Percentiles rank a stretch among this genome's conserved stretches.
These are phyloP conservation scores for Botrytis galanthina DNA, from an alignment of 2,329 filamentous ascomycete genomes.

Conservation along the genomic window DNA sequence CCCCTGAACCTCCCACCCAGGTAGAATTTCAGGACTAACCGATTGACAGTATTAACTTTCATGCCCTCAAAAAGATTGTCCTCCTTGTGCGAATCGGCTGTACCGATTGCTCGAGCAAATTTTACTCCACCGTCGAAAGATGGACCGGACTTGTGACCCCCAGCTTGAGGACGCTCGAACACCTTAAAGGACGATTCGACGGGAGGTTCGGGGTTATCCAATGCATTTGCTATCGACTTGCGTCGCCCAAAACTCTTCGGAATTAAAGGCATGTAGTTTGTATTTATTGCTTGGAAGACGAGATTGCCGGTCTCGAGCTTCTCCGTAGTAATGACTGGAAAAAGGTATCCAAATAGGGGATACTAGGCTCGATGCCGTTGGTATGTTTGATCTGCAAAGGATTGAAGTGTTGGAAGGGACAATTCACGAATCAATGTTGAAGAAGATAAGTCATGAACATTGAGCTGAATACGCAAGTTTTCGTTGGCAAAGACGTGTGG, in stretches of 20 bases:
- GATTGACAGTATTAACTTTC: constrained; percentile 33
- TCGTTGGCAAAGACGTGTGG: constrained; percentile 9
- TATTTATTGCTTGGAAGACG: constrained; percentile 23
- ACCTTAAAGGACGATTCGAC: constrained; percentile 38
- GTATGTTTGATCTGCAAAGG: constrained; percentile 9
- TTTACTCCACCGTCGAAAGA: constrained; percentile 39
- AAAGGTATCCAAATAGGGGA: constrained; percentile 9
- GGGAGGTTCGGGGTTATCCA: constrained; percentile 32
- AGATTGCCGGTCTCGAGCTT: constrained; percentile 18
- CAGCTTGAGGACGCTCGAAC: constrained; percentile 36
- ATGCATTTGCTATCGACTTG: constrained; percentile 37
- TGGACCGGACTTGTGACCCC: constrained; percentile 24
- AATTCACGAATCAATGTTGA: constrained; percentile 2
- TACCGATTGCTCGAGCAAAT: constrained; percentile 28
- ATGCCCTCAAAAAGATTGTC: constrained; percentile 39
- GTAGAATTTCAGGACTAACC: constrained; percentile 33
- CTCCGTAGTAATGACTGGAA: constrained; percentile 11
- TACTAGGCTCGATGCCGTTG: background rate
- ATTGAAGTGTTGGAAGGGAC: background rate
- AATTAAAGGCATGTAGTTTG: constrained; percentile 40
- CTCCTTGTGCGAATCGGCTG: constrained; percentile 33
- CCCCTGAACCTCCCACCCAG: background rate
- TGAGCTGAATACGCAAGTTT: constrained; percentile 10
- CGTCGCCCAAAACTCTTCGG: constrained; percentile 39
- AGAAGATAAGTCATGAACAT: constrained; percentile 2